Conservation (phyloP, 176 grass and related monocot species). For the Musa acuminata region DNA sequence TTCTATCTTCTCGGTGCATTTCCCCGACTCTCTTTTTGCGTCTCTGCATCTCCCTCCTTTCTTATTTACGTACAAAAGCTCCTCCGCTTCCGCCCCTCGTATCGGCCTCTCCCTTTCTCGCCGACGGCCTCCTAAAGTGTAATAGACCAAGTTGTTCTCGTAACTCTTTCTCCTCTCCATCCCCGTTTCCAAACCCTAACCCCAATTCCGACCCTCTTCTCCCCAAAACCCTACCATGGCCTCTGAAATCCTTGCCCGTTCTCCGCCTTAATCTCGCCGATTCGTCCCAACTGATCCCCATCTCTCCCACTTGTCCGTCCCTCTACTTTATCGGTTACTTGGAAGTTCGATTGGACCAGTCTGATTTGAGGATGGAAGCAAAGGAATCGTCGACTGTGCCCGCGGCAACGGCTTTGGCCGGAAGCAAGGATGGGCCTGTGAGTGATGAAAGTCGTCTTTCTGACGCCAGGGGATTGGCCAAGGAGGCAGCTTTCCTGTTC, state of each 20-base stretch:
- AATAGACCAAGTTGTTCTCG: no score
- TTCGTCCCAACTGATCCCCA: neutral
- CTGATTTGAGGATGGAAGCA: conserved; percentile 22
- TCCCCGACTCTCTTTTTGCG: neutral
- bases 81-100: neutral
- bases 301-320: neutral
- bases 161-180: neutral
- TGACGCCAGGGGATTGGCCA: conserved; percentile 49
- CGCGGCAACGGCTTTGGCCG: neutral
- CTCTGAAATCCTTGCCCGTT: neutral
- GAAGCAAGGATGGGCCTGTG: conserved; percentile 2
- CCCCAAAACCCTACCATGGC: conserved; percentile 7
- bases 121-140: neutral
- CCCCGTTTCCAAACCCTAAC: neutral
- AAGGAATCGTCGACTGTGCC: conserved; percentile 44
- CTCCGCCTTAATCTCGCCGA: neutral
- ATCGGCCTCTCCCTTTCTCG: neutral
- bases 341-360: neutral
- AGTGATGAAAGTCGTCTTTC: conserved; percentile 51
- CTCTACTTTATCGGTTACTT: neutral
- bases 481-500: conserved; percentile 59
- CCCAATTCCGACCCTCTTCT: neutral
- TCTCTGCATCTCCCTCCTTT: neutral
- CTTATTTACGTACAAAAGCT: neutral
- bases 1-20: neutral